Conservation (phyloP, 768 basidiomycete species). For the Dentipellis fragilis region DNA sequence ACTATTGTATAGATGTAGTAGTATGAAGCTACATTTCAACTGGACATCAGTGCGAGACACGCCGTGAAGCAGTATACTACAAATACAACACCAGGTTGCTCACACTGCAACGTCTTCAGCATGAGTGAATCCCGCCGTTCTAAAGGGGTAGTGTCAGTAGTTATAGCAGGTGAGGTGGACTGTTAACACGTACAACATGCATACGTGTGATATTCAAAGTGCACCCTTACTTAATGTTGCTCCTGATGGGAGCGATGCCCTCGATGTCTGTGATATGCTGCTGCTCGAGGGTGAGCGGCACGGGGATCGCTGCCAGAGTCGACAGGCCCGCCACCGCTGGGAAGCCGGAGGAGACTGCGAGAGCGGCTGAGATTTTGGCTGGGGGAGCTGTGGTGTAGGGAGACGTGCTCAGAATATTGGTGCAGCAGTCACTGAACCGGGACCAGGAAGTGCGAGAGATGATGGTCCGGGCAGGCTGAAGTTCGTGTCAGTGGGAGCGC, state of each 20-base stretch:
- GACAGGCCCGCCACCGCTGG: constrained; percentile 47
- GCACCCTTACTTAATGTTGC: too few relatives aligned
- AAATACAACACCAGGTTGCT: too few relatives aligned
- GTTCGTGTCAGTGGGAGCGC: constrained; percentile 38
- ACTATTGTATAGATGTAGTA: too few relatives aligned
- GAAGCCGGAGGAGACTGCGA: constrained; percentile 16
- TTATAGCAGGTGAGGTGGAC: too few relatives aligned
- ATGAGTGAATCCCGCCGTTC: too few relatives aligned
- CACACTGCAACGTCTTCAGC: too few relatives aligned
- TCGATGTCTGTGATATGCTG: constrained; percentile 95
- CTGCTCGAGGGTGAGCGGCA: constrained; percentile 74
- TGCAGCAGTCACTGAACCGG: constrained; percentile 39
- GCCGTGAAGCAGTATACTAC: too few relatives aligned
- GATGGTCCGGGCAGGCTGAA: constrained; percentile 29
- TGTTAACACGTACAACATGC: too few relatives aligned
- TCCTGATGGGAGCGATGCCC: constrained; percentile 98
- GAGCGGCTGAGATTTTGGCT: constrained; percentile 21
- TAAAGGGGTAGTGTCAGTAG: too few relatives aligned
- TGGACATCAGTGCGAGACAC: too few relatives aligned
- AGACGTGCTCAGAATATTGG: constrained; percentile 30
- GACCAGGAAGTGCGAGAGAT: constrained; percentile 39
- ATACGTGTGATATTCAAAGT: too few relatives aligned
- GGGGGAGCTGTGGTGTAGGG: constrained; percentile 16
- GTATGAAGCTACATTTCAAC: too few relatives aligned
- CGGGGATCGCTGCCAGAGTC: constrained; percentile 40